Percentiles rank a stretch among this genome's conserved stretches.
phyloP scores from a whole-genome alignment of 2,329 filamentous ascomycete genomes.

The Colletotrichum sp. region DNA sequence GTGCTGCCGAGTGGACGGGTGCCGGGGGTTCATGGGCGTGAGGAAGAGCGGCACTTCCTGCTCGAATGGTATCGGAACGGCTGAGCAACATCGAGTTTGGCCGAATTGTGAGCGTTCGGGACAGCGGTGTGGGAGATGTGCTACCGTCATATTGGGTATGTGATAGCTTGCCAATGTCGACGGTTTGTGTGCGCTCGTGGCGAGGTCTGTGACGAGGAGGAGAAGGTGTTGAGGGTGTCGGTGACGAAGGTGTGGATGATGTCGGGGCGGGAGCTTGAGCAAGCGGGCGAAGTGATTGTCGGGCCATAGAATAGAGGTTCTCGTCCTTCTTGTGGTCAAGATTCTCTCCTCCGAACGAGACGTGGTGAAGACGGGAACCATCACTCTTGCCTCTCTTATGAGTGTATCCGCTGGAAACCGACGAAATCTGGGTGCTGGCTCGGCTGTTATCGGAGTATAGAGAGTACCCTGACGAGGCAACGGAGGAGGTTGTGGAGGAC shows the following conservation, averaged over 20 bases:
- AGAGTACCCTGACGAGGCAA: conserved; percentile 73
- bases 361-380: conserved; percentile 55
- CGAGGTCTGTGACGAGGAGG: conserved; percentile 43
- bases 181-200: conserved; percentile 66
- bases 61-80: conserved; percentile 58
- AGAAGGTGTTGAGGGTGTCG: conserved; percentile 26
- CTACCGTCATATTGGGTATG: conserved; percentile 49
- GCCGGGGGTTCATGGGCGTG: conserved; percentile 36
- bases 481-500: conserved; percentile 73
- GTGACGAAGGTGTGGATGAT: conserved; percentile 32
- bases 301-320: conserved; percentile 71
- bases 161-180: conserved; percentile 64
- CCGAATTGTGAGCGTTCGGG: conserved; percentile 48
- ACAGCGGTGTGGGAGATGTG: conserved; percentile 46
- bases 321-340: conserved; percentile 46
- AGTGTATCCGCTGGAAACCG: conserved; percentile 68
- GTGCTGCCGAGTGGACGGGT: conserved; percentile 45
- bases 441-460: conserved; percentile 63
- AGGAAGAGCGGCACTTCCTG: conserved; percentile 34
- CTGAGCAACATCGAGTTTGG: conserved; percentile 68
- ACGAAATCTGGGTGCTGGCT: conserved; percentile 75
- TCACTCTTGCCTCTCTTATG: conserved; percentile 83
- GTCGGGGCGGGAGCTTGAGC: conserved; percentile 65
- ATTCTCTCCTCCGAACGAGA: conserved; percentile 34
- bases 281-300: conserved; percentile 78